A percentile compares a stretch with the other conserved stretches of the same genome.
These are phyloP conservation scores for Paramecium biaurelia DNA, from an alignment of 73 alveolate species.

Conservation along the genomic window DNA sequence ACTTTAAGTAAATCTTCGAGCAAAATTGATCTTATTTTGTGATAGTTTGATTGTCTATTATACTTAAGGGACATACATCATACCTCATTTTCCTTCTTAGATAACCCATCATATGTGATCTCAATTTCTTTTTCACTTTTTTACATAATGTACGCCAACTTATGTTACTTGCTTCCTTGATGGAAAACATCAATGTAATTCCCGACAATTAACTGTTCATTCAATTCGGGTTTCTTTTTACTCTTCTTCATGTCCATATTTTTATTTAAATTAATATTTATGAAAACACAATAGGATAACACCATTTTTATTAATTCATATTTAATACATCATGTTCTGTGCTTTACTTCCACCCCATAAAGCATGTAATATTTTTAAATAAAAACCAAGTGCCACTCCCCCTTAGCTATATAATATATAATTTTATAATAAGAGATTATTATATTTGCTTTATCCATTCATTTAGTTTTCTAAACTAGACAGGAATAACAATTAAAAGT, in stretches of 20 bases:
- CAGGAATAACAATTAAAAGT: neutral
- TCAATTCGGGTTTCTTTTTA: slow-evolving; percentile 48
- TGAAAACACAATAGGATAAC: neutral
- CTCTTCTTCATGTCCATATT: slow-evolving; percentile 6
- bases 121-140: slow-evolving; percentile 34
- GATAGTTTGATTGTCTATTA: neutral
- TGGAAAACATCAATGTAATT: slow-evolving; percentile 52
- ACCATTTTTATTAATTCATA: neutral
- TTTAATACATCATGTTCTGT: neutral
- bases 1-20: neutral
- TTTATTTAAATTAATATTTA: slow-evolving; percentile 33
- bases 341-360: neutral
- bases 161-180: neutral
- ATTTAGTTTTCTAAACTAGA: neutral
- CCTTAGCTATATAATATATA: neutral
- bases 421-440: neutral
- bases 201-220: slow-evolving; percentile 24
- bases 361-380: neutral
- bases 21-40: neutral
- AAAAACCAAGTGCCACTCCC: neutral
- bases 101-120: slow-evolving; percentile 39
- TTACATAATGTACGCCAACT: slow-evolving; percentile 5
- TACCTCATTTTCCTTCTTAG: slow-evolving; percentile 34
- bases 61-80: neutral
- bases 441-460: neutral